Conservation (phyloP, 2,329 filamentous ascomycete species). For the Hymenoscyphus repandus region DNA sequence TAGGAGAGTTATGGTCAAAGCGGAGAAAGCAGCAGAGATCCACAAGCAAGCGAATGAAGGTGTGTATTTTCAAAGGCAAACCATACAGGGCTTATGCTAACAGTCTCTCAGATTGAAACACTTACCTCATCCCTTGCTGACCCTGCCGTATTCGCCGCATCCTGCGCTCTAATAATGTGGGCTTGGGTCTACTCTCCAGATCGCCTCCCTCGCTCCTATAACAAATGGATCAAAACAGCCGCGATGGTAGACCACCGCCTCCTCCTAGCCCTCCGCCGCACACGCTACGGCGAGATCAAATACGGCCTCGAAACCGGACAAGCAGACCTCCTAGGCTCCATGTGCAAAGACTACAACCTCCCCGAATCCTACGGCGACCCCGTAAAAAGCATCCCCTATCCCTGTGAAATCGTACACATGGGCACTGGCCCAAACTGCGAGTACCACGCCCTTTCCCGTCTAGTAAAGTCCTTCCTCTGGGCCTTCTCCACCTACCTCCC, state of each 20-base stretch:
- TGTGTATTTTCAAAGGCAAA: constrained; percentile 25
- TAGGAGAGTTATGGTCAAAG: constrained; percentile 60
- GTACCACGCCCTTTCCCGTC: constrained; percentile 63
- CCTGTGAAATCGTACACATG: constrained; percentile 82
- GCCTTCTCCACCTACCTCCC: constrained; percentile 74
- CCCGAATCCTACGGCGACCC: constrained; percentile 72
- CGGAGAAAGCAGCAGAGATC: constrained; percentile 41
- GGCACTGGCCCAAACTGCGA: constrained; percentile 70
- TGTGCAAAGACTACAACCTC: constrained; percentile 67
- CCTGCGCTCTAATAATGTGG: constrained; percentile 78
- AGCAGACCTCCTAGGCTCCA: constrained; percentile 59
- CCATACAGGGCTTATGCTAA: constrained; percentile 5
- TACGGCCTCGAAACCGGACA: constrained; percentile 73
- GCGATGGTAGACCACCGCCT: constrained; percentile 71
- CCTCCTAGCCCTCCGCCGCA: constrained; percentile 66
- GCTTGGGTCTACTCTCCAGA: constrained; percentile 76
- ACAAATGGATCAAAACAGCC: constrained; percentile 74
- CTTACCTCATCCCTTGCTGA: constrained; percentile 48
- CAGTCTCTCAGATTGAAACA: constrained; percentile 27
- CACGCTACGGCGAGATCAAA: constrained; percentile 54
- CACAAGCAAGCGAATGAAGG: constrained; percentile 42
- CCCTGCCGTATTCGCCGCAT: constrained; percentile 64
- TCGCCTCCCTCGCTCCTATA: constrained; percentile 67
- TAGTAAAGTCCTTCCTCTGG: constrained; percentile 65
- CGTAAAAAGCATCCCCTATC: constrained; percentile 61